Base-by-base conservation (phyloP, 768 basidiomycete species). In the Austroboletus eburneus region DNA sequence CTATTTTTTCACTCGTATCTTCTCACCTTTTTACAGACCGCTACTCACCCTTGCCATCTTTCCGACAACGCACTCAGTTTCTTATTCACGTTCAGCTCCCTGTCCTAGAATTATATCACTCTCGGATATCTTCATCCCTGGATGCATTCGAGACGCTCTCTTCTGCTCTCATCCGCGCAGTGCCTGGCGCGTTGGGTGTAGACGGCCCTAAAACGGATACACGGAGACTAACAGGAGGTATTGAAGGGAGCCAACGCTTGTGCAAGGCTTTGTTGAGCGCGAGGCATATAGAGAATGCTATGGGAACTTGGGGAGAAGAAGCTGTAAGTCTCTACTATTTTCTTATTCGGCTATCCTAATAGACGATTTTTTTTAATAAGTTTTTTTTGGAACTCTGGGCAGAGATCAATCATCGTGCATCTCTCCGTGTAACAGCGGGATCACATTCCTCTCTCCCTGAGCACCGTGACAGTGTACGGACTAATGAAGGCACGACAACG, bases 91-190 rank as follows among this genome's bases (percentile, higher is more conserved):
- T 95, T 14, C 96, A 99, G 66, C 70, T 97, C 2, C 92, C 94
- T 1, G 61, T 96, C 12, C 69, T 99, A 12, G 79, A 87, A 47
- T 69, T 76, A 5, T 99, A 96, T 64, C 77, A 81, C 50, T 67
- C 71, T 9, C 83, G 94, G 17, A 83, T 99, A 63, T 74, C 80
- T 1, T 79, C 85, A 9, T 91, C 93, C 9, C 70, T 97, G 21
- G 92, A 97, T 57, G 95, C 94, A 0, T 97, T 97, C 56, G 96
- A 98, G 65, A 87, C 85, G 2, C 72, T 96, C 5, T 91, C 92
- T 1, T 91, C 88, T 24, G 78, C 85, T 0, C 81, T 99, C 53
- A 80, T 93, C 34, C 85, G 91, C 13, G 87, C 87, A 4, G 93
- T 98, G 2, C 96, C 96, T 1, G 96, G 96, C 16, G 91, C 91